Evolutionary conservation across 2,329 filamentous ascomycete genomes (phyloP).

Genomic region (Monilinia fructicola): DNA sequence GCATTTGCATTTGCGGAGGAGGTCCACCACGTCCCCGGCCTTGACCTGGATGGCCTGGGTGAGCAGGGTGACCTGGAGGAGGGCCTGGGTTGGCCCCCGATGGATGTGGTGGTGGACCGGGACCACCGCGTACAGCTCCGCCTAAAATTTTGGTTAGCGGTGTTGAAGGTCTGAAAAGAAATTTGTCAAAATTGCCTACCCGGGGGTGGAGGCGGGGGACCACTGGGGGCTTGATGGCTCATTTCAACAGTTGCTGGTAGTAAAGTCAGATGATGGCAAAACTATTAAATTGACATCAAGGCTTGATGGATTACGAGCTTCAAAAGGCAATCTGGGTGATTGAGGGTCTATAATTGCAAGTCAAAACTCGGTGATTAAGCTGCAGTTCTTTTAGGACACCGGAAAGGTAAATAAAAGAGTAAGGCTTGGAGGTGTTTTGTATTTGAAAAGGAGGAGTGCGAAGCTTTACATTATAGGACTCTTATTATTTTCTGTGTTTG

Average conservation of each 20-base stretch:
- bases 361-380: not conserved
- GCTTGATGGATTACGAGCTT: not conserved
- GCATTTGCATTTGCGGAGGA: slow-evolving; percentile 19
- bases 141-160: not conserved
- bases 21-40: not conserved
- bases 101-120: not conserved
- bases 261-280: not conserved
- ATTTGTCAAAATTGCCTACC: not conserved
- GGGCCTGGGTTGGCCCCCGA: not conserved
- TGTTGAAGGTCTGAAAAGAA: not conserved
- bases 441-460: not conserved
- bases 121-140: not conserved
- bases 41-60: not conserved
- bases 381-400: not conserved
- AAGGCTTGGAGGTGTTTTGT: not conserved
- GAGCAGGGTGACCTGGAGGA: not conserved
- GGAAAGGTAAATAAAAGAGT: not conserved
- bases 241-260: not conserved
- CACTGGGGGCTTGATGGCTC: not conserved
- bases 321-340: not conserved
- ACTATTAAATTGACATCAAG: not conserved
- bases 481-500: not conserved
- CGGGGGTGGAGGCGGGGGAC: not conserved
- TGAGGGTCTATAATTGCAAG: slow-evolving; percentile 15
- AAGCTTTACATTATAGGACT: not conserved